A percentile compares a stretch with the other conserved stretches of the same genome.
phyloP scores from a whole-genome alignment of 768 basidiomycete species.

The Mycena alexandri region DNA sequence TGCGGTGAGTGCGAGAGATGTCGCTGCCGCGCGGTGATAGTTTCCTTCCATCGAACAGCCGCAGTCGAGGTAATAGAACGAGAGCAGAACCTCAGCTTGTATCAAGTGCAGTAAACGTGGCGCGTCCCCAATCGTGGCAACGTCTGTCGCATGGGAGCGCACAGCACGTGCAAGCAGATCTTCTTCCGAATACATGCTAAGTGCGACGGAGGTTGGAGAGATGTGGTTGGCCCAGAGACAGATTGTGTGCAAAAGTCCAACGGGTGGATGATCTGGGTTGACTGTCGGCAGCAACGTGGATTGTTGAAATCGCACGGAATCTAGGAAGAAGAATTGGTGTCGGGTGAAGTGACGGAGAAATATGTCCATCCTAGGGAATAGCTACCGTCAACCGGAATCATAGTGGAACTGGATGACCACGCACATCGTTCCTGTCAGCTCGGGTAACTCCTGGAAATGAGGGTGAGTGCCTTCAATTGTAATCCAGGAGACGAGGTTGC shows the following conservation, averaged over 20 bases:
- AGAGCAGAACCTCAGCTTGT: constrained; percentile 24
- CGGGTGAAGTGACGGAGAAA: constrained; percentile 9
- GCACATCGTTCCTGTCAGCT: not conserved
- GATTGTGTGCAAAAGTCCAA: constrained; percentile 12
- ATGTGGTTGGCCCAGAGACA: constrained; percentile 30
- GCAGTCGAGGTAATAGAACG: constrained; percentile 30
- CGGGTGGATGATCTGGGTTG: not conserved
- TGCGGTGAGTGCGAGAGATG: constrained; percentile 24
- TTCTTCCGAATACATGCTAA: constrained; percentile 13
- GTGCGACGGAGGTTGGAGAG: not conserved
- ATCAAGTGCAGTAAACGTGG: constrained; percentile 12
- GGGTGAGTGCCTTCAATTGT: not conserved
- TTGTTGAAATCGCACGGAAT: not conserved
- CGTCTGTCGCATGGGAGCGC: constrained; percentile 1
- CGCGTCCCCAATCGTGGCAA: not conserved
- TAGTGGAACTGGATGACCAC: not conserved
- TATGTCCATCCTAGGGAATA: not conserved
- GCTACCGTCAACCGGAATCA: not conserved
- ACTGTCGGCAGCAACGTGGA: not conserved
- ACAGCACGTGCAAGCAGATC: constrained; percentile 4
- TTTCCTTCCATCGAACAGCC: constrained; percentile 10
- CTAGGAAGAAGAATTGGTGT: constrained; percentile 22
- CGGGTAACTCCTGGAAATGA: not conserved
- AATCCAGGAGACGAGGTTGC: no score
- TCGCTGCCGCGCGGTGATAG: constrained; percentile 21